Percentiles rank a stretch among this genome's conserved stretches.
These are phyloP conservation scores for Salvia hispanica DNA, from an alignment of 257 asterid species.

Conservation along the genomic window DNA sequence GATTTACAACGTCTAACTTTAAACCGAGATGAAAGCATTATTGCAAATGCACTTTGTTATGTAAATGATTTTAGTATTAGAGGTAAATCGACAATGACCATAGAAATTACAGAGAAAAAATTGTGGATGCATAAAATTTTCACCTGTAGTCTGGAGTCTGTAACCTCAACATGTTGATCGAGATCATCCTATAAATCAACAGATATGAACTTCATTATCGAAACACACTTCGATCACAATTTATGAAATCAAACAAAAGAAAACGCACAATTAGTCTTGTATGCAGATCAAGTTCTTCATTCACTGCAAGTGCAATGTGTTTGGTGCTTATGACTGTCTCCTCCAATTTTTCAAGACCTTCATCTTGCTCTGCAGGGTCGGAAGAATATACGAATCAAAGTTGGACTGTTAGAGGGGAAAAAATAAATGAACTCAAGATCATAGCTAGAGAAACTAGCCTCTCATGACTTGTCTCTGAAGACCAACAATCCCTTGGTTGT, in stretches of 20 bases:
- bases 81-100: background rate
- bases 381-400: background rate
- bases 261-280: slow-evolving; percentile 72
- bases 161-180: slow-evolving; percentile 81
- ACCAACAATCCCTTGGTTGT: slow-evolving; percentile 73
- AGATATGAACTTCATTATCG: slow-evolving; percentile 20
- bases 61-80: background rate
- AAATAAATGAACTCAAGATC: slow-evolving; percentile 12
- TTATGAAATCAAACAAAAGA: slow-evolving; percentile 21
- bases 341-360: slow-evolving; percentile 81
- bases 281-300: slow-evolving; percentile 83
- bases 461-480: slow-evolving; percentile 84
- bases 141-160: slow-evolving; percentile 78
- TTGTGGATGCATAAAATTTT: slow-evolving; percentile 5
- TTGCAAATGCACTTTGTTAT: background rate
- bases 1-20: background rate
- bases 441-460: slow-evolving; percentile 50
- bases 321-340: slow-evolving; percentile 82
- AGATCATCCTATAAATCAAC: slow-evolving; percentile 61
- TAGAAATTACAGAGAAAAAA: slow-evolving; percentile 2
- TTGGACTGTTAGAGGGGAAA: background rate
- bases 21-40: background rate
- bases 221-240: background rate
- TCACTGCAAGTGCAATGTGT: slow-evolving; percentile 86
- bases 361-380: slow-evolving; percentile 71